phyloP scores from a whole-genome alignment of 1,139 yeast genomes.

The Zygosaccharomyces sapae region DNA sequence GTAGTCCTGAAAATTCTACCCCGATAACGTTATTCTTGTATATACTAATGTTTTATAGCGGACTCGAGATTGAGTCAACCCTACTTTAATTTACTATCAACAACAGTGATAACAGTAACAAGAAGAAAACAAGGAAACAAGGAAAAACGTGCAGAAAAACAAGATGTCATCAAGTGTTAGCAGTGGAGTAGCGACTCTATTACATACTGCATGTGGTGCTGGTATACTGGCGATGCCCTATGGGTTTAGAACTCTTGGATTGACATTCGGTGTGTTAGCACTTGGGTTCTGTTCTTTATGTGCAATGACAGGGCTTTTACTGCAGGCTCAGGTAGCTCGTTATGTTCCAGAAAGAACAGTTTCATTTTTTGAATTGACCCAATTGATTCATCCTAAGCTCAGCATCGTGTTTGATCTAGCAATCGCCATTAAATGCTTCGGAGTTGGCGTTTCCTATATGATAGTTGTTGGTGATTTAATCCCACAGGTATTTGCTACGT shows the following conservation, averaged over 20 bases:
- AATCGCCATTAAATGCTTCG: slow-evolving; percentile 82
- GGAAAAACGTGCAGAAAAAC: not conserved
- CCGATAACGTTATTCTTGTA: slow-evolving; percentile 6
- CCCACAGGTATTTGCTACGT: slow-evolving; percentile 60
- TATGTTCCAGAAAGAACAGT: slow-evolving; percentile 70
- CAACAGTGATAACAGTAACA: not conserved
- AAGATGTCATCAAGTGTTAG: slow-evolving; percentile 27
- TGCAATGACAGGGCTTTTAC: slow-evolving; percentile 28
- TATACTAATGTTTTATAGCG: slow-evolving; percentile 5
- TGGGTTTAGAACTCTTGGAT: slow-evolving; percentile 84
- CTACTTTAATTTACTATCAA: not conserved
- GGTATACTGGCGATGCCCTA: slow-evolving; percentile 93
- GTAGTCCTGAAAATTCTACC: not conserved
- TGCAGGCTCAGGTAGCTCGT: slow-evolving; percentile 37
- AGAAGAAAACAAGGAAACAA: slow-evolving; percentile 2
- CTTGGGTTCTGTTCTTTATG: slow-evolving; percentile 48
- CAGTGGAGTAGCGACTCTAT: slow-evolving; percentile 49
- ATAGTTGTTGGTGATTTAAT: slow-evolving; percentile 74
- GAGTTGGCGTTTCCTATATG: slow-evolving; percentile 72
- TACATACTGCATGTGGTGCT: slow-evolving; percentile 68
- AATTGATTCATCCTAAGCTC: slow-evolving; percentile 73
- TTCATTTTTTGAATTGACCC: slow-evolving; percentile 77
- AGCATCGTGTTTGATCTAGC: slow-evolving; percentile 84
- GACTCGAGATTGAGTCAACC: not conserved
- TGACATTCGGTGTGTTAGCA: slow-evolving; percentile 61